Conservation (phyloP, 257 asterid genomes). For the Forsythia suspensa region DNA sequence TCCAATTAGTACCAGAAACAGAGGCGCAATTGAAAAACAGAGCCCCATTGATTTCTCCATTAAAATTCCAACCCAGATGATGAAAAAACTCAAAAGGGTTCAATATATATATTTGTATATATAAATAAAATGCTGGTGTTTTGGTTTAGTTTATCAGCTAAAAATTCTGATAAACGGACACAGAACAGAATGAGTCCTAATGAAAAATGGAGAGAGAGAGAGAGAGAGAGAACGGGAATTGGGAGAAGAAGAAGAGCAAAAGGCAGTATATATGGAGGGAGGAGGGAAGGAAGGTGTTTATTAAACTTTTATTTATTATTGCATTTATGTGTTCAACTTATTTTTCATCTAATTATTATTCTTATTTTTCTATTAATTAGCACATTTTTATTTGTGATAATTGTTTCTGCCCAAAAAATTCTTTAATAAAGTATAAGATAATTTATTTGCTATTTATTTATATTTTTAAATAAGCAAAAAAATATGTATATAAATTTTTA, state of each 20-base stretch:
- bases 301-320: too few species aligned
- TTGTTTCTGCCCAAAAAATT: too few species aligned
- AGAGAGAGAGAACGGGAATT: slow-evolving; percentile 7
- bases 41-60: slow-evolving; percentile 54
- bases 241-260: slow-evolving; percentile 34
- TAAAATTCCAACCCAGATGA: slow-evolving; percentile 24
- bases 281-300: slow-evolving; percentile 45
- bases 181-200: slow-evolving; percentile 25
- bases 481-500: too few species aligned
- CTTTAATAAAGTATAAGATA: too few species aligned
- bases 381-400: too few species aligned
- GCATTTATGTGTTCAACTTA: too few species aligned
- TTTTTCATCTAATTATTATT: too few species aligned
- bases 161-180: slow-evolving; percentile 31
- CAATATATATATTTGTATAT: background rate
- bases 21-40: slow-evolving; percentile 51
- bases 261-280: slow-evolving; percentile 67
- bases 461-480: too few species aligned
- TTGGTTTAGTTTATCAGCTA: slow-evolving; percentile 31
- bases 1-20: slow-evolving; percentile 44
- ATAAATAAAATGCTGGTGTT: slow-evolving; percentile 21
- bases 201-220: slow-evolving; percentile 12
- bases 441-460: too few species aligned
- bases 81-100: slow-evolving; percentile 8
- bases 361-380: too few species aligned